Base-by-base conservation (phyloP, 23 red algal genomes). In the Gracilariopsis chorda region DNA sequence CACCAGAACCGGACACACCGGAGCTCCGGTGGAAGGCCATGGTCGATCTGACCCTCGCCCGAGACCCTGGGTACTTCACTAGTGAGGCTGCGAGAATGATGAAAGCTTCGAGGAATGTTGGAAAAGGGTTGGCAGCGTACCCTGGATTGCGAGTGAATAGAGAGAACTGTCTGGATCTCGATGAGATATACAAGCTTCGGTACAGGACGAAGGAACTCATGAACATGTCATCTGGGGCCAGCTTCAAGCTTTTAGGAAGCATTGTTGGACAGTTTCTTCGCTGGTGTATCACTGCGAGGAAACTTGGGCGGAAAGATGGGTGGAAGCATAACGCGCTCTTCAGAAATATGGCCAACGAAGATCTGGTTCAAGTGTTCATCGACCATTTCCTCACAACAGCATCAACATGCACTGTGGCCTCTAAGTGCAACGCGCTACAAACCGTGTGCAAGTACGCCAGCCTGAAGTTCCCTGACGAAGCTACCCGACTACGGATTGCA, bases 211-310 rank as follows among this genome's bases (percentile, higher is more conserved):
- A 74, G 33, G 68, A 48, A 34, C 30, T 74, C n/a, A n/a, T n/a
- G n/a, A n/a, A n/a, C n/a, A n/a, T n/a, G n/a, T n/a, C n/a, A n/a
- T n/a, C n/a, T n/a, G n/a, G n/a, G n/a, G 36, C 68, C 24, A 45
- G 37, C 23, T 74, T 74, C 30, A n/a, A 5, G 7, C 13, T 36
- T 7, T 16, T 47, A 7, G 5, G 33, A 37, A 13, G 8, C 8
- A 51, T 51, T 27, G 21, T 77, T 39, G 70, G 70, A 10, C 70
- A 77, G 70, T 77, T 77, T 20, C 16, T 77, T 12, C 70, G 70
- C 8, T 77, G 70, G 70, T 8, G 35, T 36, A 77, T 77, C 20
- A 13, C 46, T 13, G 8, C 4, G 8, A 29, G 35, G 23, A 24
- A 7, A 19, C 19, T 77, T 25, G 39, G 20, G 9, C 40, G 46